phyloP scores from a whole-genome alignment of 345 rosid species.

The Hevea brasiliensis region DNA sequence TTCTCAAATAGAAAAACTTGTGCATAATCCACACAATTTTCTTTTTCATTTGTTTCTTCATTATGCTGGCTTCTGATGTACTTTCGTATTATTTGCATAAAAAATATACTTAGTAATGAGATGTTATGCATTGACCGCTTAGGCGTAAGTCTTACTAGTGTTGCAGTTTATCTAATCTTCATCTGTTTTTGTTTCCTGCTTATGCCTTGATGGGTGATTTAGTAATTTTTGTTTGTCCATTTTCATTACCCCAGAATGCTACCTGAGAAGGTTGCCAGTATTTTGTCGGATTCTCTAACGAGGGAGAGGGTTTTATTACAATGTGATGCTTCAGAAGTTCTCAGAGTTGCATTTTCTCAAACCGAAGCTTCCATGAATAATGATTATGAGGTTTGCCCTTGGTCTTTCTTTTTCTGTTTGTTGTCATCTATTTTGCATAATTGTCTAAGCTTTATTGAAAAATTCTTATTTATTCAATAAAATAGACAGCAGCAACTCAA shows the following conservation, averaged over 20 bases:
- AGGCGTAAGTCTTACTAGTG: background rate
- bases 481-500: too few relatives aligned
- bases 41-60: background rate
- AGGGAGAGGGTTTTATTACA: slow-evolving; percentile 68
- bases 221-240: background rate
- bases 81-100: background rate
- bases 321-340: slow-evolving; percentile 81
- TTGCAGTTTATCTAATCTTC: background rate
- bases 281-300: slow-evolving; percentile 65
- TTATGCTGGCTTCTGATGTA: too few relatives aligned
- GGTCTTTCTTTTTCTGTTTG: slow-evolving; percentile 2
- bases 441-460: background rate
- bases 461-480: too few relatives aligned
- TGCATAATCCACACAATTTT: background rate
- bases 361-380: slow-evolving; percentile 86
- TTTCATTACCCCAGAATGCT: slow-evolving; percentile 55
- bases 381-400: slow-evolving; percentile 71
- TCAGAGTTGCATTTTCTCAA: slow-evolving; percentile 65
- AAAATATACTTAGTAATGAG: background rate
- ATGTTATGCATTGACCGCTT: background rate
- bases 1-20: background rate
- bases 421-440: background rate
- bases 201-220: background rate
- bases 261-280: slow-evolving; percentile 68
- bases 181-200: background rate